These are phyloP conservation scores for Meyerozyma smithsonii DNA, from an alignment of 1,139 yeast species.

Conservation along the genomic window DNA sequence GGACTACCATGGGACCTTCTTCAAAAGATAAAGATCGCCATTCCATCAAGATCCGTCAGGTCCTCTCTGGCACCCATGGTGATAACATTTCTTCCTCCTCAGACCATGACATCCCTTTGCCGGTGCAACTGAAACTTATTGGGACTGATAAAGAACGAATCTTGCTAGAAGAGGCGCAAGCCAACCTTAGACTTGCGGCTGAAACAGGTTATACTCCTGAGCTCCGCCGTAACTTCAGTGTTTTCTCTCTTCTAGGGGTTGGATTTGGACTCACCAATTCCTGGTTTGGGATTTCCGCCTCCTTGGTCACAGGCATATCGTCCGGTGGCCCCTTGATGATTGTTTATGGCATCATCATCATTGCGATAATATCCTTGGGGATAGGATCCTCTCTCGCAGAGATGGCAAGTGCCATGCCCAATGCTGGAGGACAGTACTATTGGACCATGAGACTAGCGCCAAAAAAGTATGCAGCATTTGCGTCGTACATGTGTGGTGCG, in stretches of 20 bases:
- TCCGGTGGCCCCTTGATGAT: constrained; percentile 69
- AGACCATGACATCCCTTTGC: neutral
- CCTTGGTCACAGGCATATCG: constrained; percentile 56
- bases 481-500: constrained; percentile 55
- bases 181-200: constrained; percentile 26
- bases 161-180: constrained; percentile 26
- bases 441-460: constrained; percentile 60
- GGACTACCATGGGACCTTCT: too few relatives aligned
- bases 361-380: constrained; percentile 48
- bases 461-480: constrained; percentile 41
- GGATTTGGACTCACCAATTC: constrained; percentile 69
- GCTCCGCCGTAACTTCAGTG: constrained; percentile 4
- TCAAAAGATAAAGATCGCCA: neutral
- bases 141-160: constrained; percentile 11
- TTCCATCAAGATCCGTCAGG: neutral
- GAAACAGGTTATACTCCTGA: constrained; percentile 31
- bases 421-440: constrained; percentile 64
- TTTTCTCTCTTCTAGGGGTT: constrained; percentile 37
- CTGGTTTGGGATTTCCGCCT: constrained; percentile 66
- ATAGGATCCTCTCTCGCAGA: constrained; percentile 53
- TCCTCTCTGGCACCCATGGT: neutral
- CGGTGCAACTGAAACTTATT: neutral
- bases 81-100: neutral
- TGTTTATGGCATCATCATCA: constrained; percentile 62
- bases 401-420: constrained; percentile 53